Conservation (phyloP, 176 grass and related monocot species). For the Saccharum officinarum region DNA sequence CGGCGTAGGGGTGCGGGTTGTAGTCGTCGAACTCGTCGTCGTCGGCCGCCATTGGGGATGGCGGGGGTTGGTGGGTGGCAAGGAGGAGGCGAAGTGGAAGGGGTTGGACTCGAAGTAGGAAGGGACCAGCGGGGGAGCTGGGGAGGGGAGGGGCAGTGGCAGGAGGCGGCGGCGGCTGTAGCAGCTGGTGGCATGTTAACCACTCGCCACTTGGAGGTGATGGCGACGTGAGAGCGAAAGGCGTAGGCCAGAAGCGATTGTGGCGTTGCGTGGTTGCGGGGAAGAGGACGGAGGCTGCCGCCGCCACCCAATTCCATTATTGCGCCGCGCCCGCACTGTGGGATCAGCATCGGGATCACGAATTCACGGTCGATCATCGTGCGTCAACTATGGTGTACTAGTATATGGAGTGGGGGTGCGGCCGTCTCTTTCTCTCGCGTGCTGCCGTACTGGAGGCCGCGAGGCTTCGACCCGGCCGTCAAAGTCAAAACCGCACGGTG, state of each 20-base stretch:
- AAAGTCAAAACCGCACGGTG: background rate
- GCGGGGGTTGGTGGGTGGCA: background rate
- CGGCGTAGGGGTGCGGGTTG: conserved; percentile 84
- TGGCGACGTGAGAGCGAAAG: conserved; percentile 17
- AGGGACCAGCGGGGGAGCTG: background rate
- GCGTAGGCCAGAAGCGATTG: conserved; percentile 22
- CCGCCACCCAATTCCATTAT: conserved; percentile 3
- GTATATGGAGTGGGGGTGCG: no score
- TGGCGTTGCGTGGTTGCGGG: no score
- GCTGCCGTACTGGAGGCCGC: no score
- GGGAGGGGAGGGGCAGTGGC: background rate
- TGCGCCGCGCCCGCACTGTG: conserved; percentile 21
- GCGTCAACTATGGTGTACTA: background rate
- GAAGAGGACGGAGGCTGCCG: background rate
- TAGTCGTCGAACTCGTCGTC: conserved; percentile 77
- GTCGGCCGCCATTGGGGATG: conserved; percentile 22
- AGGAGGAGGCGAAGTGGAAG: background rate
- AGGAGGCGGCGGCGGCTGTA: background rate
- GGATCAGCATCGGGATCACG: background rate
- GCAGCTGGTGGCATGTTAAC: conserved; percentile 37
- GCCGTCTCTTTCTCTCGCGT: no score
- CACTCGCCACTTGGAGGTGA: conserved; percentile 11
- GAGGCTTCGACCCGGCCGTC: background rate
- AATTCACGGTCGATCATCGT: background rate
- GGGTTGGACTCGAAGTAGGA: background rate